Conservation (phyloP, 2,329 filamentous ascomycete species). For the Neonectria ditissima region DNA sequence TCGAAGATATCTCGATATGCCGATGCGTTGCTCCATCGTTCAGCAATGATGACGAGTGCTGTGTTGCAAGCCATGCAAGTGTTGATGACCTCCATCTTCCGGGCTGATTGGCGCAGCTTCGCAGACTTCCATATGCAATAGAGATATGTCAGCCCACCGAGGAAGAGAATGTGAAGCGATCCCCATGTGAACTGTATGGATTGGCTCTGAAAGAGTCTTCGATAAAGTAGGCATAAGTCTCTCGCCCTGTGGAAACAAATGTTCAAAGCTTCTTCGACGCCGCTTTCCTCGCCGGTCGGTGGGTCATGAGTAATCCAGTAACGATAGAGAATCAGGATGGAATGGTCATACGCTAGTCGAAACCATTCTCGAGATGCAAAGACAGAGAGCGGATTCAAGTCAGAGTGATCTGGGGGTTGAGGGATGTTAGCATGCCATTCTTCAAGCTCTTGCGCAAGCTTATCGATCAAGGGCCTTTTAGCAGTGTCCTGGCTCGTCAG, state of each 20-base stretch:
- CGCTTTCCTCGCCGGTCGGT: conserved; percentile 29
- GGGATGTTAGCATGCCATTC: conserved; percentile 42
- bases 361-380: conserved; percentile 55
- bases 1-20: conserved; percentile 51
- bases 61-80: conserved; percentile 52
- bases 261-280: conserved; percentile 29
- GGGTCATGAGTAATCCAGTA: conserved; percentile 39
- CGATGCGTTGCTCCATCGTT: conserved; percentile 49
- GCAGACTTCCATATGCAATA: conserved; percentile 47
- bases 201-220: conserved; percentile 47
- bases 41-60: conserved; percentile 51
- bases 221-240: conserved; percentile 51
- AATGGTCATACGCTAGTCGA: conserved; percentile 52
- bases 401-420: conserved; percentile 22
- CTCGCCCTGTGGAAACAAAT: conserved; percentile 31
- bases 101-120: conserved; percentile 22
- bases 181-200: conserved; percentile 47
- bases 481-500: conserved; percentile 19
- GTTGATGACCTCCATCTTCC: conserved; percentile 43
- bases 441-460: conserved; percentile 43
- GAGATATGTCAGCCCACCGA: conserved; percentile 50
- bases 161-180: conserved; percentile 51
- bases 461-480: conserved; percentile 33
- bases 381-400: conserved; percentile 41
- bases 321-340: conserved; percentile 54